Conservation (phyloP, 2,329 filamentous ascomycete species). For the Beauveria medogensis region DNA sequence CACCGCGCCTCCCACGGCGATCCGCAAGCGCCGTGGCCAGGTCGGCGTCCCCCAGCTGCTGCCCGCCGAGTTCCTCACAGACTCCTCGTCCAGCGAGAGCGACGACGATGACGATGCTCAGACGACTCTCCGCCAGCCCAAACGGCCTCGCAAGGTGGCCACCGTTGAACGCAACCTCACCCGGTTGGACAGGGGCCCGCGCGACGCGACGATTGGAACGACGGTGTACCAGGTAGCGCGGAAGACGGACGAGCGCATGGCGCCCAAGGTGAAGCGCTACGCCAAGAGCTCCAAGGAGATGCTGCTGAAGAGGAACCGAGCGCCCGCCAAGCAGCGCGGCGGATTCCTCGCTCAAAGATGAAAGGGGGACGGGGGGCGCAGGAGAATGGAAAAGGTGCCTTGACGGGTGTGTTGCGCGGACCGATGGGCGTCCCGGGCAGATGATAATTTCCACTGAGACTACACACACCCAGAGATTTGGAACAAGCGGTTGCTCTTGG, state of each 20-base stretch:
- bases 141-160: conserved; percentile 35
- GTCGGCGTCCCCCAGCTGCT: conserved; percentile 35
- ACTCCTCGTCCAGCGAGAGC: conserved; percentile 43
- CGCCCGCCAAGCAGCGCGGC: conserved; percentile 23
- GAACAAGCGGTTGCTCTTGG: too few species aligned
- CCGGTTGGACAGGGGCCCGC: conserved; percentile 30
- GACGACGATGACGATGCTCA: conserved; percentile 19
- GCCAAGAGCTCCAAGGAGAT: conserved; percentile 34
- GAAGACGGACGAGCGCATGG: conserved; percentile 37
- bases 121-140: conserved; percentile 19
- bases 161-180: conserved; percentile 30
- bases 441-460: too few species aligned
- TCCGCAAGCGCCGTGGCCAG: background rate
- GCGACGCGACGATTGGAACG: conserved; percentile 41
- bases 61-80: conserved; percentile 44
- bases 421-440: too few species aligned
- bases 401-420: too few species aligned
- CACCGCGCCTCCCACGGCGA: background rate
- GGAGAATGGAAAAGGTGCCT: too few species aligned
- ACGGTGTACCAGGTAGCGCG: conserved; percentile 45
- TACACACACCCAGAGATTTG: too few species aligned
- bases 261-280: conserved; percentile 39
- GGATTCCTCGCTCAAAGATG: conserved; percentile 35
- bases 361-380: background rate
- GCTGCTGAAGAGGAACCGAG: conserved; percentile 38